Conservation (phyloP, 1,284 basidiomycete species). For the Pisolithus thermaeus region DNA sequence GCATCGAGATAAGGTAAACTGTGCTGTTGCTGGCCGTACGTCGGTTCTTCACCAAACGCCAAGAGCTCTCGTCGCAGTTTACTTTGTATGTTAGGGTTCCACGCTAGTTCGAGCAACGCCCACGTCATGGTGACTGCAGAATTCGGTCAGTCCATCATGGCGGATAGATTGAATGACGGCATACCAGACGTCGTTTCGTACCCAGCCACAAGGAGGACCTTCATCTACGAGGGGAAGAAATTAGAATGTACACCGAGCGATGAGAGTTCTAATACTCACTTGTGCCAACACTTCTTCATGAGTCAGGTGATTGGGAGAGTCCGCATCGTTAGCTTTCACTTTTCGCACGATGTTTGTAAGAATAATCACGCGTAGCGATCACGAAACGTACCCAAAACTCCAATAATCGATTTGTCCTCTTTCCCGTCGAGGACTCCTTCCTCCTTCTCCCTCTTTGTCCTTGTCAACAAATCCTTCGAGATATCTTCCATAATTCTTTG, state of each 20-base stretch:
- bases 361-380: neutral
- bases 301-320: constrained; percentile 23
- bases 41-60: constrained; percentile 25
- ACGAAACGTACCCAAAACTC: constrained; percentile 39
- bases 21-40: constrained; percentile 30
- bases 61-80: constrained; percentile 37
- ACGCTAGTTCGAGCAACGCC: constrained; percentile 20
- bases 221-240: constrained; percentile 21
- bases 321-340: constrained; percentile 49
- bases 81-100: constrained; percentile 28
- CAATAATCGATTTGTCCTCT: constrained; percentile 49
- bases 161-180: constrained; percentile 7
- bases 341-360: neutral
- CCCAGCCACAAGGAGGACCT: constrained; percentile 36
- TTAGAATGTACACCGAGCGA: neutral
- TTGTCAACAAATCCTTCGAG: constrained; percentile 34
- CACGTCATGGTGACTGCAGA: constrained; percentile 17
- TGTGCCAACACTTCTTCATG: constrained; percentile 62
- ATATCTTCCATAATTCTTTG: constrained; percentile 19
- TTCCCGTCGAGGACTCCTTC: constrained; percentile 19
- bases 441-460: constrained; percentile 37
- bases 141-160: neutral
- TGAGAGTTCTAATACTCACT: constrained; percentile 6
- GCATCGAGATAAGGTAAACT: constrained; percentile 32
- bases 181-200: constrained; percentile 41